Percentiles rank a stretch among this genome's conserved stretches.
phyloP scores from a whole-genome alignment of 768 basidiomycete species.

The Neoboletus magnificus region DNA sequence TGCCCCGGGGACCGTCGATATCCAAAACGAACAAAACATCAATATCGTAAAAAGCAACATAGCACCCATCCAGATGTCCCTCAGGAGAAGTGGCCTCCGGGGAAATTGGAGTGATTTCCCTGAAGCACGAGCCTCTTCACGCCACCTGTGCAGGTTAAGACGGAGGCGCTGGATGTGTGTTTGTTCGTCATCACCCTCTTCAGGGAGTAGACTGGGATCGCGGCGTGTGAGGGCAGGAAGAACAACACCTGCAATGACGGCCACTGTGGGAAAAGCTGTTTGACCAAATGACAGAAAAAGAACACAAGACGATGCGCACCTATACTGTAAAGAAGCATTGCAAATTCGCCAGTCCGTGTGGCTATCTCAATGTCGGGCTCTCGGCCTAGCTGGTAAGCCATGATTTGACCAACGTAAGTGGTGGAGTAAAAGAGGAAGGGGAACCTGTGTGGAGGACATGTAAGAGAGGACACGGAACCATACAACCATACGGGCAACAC shows the following conservation, averaged over 20 bases:
- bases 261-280: slow-evolving; percentile 49
- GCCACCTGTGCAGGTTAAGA: slow-evolving; percentile 75
- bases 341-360: slow-evolving; percentile 80
- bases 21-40: slow-evolving; percentile 84
- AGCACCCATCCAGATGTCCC: slow-evolving; percentile 93
- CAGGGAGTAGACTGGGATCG: slow-evolving; percentile 73
- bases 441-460: slow-evolving; percentile 52
- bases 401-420: slow-evolving; percentile 90
- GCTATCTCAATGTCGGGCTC: slow-evolving; percentile 85
- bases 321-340: slow-evolving; percentile 87
- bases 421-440: slow-evolving; percentile 95
- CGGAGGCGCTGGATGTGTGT: slow-evolving; percentile 69
- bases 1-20: slow-evolving; percentile 72
- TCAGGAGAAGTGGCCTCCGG: slow-evolving; percentile 83
- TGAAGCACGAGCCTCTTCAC: slow-evolving; percentile 72
- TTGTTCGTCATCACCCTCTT: slow-evolving; percentile 67
- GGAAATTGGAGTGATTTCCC: slow-evolving; percentile 78
- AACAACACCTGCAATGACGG: slow-evolving; percentile 75
- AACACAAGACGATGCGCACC: slow-evolving; percentile 42
- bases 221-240: slow-evolving; percentile 81
- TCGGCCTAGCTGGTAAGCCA: slow-evolving; percentile 71
- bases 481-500: slow-evolving; percentile 20
- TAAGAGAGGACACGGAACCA: slow-evolving; percentile 8
- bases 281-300: background rate
- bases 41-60: slow-evolving; percentile 75